A percentile compares a stretch with the other conserved stretches of the same genome.
Evolutionary conservation across 208 protist genomes (phyloP).

Genomic region (Acanthamoeba triangularis): DNA sequence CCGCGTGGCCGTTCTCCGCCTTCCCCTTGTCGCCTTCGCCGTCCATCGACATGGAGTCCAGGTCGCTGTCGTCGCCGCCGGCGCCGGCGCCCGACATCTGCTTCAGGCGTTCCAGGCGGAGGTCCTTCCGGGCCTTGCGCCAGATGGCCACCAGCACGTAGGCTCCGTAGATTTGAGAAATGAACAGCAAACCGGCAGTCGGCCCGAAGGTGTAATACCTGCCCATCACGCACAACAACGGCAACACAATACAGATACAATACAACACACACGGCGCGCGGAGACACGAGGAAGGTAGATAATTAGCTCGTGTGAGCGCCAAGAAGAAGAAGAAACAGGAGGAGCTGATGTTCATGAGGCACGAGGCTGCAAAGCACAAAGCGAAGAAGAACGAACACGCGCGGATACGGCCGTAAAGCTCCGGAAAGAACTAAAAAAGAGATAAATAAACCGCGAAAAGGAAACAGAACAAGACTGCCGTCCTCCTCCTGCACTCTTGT

Average conservation of each 20-base stretch:
- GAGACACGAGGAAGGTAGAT: background rate
- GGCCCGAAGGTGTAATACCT: slow-evolving; percentile 50
- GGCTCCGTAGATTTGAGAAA: slow-evolving; percentile 54
- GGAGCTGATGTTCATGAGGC: too few relatives aligned
- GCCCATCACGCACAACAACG: background rate
- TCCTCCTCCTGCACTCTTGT: too few relatives aligned
- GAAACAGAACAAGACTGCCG: background rate
- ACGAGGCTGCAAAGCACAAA: too few relatives aligned
- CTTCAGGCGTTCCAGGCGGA: background rate
- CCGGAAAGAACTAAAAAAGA: background rate
- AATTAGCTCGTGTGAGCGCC: too few relatives aligned
- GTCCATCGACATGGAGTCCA: background rate
- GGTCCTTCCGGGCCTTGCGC: slow-evolving; percentile 12
- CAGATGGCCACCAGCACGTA: slow-evolving; percentile 31
- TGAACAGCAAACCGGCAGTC: background rate
- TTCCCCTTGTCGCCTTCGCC: background rate
- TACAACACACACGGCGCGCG: background rate
- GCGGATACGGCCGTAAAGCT: too few relatives aligned
- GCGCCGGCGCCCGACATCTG: background rate
- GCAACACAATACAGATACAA: too few relatives aligned
- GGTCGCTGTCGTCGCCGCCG: background rate
- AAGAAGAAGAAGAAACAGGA: too few relatives aligned
- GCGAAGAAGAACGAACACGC: too few relatives aligned
- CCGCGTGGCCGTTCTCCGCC: background rate
- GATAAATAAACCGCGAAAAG: background rate